phyloP scores from a whole-genome alignment of 345 rosid species.

The Noccaea caerulescens region DNA sequence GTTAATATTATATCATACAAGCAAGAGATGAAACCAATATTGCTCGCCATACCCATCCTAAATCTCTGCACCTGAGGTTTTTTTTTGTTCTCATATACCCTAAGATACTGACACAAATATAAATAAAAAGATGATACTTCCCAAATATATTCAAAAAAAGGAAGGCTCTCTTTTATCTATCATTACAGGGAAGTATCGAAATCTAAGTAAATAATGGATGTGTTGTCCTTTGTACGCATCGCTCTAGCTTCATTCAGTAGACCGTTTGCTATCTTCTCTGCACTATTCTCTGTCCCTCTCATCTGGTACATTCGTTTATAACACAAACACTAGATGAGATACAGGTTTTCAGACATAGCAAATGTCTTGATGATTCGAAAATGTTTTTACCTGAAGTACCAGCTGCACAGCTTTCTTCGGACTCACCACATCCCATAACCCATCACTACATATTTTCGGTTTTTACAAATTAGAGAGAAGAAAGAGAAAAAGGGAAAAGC shows the following conservation, averaged over 20 bases:
- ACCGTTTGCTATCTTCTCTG: slow-evolving; percentile 76
- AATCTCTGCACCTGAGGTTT: slow-evolving; percentile 37
- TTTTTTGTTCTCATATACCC: slow-evolving; percentile 18
- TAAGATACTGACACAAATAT: slow-evolving; percentile 16
- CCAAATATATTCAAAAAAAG: slow-evolving; percentile 6
- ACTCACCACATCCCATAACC: slow-evolving; percentile 92
- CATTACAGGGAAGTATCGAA: slow-evolving; percentile 58
- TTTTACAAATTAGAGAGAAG: background rate
- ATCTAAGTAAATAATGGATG: slow-evolving; percentile 85
- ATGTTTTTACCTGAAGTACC: slow-evolving; percentile 59
- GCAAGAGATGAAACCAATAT: slow-evolving; percentile 31
- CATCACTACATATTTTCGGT: slow-evolving; percentile 61
- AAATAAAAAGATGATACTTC: slow-evolving; percentile 25
- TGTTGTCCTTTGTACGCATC: slow-evolving; percentile 91
- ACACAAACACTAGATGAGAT: slow-evolving; percentile 24
- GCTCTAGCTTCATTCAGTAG: slow-evolving; percentile 83
- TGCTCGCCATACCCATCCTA: slow-evolving; percentile 30
- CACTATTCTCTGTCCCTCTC: slow-evolving; percentile 52
- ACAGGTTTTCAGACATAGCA: slow-evolving; percentile 7
- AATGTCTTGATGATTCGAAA: background rate
- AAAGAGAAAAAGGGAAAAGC: background rate
- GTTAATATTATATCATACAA: slow-evolving; percentile 7
- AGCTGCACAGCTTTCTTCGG: slow-evolving; percentile 77
- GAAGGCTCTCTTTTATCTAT: background rate
- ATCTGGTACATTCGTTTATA: slow-evolving; percentile 46